phyloP scores from a whole-genome alignment of 768 basidiomycete species.

The Kondoa malvinella region DNA sequence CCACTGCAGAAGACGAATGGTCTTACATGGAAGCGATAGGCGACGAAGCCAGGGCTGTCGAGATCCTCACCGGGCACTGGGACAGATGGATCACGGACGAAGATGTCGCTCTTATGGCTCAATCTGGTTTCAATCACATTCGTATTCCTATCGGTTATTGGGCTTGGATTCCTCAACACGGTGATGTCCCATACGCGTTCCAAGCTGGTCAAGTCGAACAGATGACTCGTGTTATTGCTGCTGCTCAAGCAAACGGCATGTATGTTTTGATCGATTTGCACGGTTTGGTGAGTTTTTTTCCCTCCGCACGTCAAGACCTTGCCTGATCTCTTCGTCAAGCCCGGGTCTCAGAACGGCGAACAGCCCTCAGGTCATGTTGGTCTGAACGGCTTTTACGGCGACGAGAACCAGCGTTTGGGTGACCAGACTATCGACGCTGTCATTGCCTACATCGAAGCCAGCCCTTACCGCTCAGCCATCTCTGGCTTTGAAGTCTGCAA shows the following conservation, averaged over 20 bases:
- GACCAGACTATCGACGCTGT: slow-evolving; percentile 19
- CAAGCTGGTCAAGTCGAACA: slow-evolving; percentile 22
- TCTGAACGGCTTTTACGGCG: slow-evolving; percentile 13
- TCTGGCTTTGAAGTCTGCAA: slow-evolving; percentile 20
- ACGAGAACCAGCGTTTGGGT: not conserved
- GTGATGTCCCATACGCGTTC: slow-evolving; percentile 20
- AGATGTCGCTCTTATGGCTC: slow-evolving; percentile 27
- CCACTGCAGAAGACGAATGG: slow-evolving; percentile 13
- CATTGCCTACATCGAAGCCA: slow-evolving; percentile 22
- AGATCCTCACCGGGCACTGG: slow-evolving; percentile 28
- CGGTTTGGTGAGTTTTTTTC: not conserved
- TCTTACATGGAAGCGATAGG: slow-evolving; percentile 5
- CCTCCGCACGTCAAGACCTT: not conserved
- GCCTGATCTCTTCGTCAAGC: slow-evolving; percentile 25
- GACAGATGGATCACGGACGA: slow-evolving; percentile 33
- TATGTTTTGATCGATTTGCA: slow-evolving; percentile 21
- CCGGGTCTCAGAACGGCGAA: slow-evolving; percentile 29
- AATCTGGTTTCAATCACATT: slow-evolving; percentile 13
- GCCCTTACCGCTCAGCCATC: slow-evolving; percentile 26
- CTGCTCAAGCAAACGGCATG: slow-evolving; percentile 22
- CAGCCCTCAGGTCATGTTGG: slow-evolving; percentile 24
- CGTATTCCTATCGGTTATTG: slow-evolving; percentile 28
- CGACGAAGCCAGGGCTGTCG: slow-evolving; percentile 17
- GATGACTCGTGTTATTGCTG: slow-evolving; percentile 22
- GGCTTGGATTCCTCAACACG: slow-evolving; percentile 23